Conservation (phyloP, 352 stramenopile genomes). For the Phytopythium montanum region DNA sequence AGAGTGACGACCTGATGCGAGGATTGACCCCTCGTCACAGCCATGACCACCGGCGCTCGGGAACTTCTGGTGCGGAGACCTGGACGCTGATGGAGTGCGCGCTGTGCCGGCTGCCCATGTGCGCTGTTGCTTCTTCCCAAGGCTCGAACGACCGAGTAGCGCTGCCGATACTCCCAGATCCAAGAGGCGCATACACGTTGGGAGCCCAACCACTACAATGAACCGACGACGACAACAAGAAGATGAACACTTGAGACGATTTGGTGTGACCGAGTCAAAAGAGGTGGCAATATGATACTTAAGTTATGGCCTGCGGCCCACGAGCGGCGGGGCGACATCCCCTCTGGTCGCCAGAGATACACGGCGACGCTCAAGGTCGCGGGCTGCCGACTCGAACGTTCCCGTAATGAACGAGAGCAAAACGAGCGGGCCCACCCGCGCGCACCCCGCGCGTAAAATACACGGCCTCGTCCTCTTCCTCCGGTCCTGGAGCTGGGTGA, state of each 20-base stretch:
- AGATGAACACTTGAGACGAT: too few relatives aligned
- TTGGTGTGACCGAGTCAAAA: not conserved
- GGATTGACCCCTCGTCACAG: constrained; percentile 10
- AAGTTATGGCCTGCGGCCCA: constrained; percentile 2
- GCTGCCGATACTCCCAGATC: constrained; percentile 16
- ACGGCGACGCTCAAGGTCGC: too few relatives aligned
- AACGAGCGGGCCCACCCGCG: too few relatives aligned
- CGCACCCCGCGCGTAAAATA: constrained; percentile 4
- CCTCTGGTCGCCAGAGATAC: not conserved
- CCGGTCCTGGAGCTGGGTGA: too few relatives aligned
- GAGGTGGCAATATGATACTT: not conserved
- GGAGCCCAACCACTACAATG: not conserved
- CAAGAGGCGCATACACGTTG: not conserved
- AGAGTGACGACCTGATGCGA: constrained; percentile 12
- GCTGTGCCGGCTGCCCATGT: constrained; percentile 38
- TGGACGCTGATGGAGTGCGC: constrained; percentile 42
- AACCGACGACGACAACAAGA: not conserved
- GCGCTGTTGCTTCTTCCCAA: constrained; percentile 10
- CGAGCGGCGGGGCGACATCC: not conserved
- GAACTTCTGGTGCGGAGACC: too few relatives aligned
- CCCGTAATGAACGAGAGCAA: too few relatives aligned
- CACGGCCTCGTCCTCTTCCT: constrained; percentile 1
- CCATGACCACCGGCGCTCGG: not conserved
- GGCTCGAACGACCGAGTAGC: constrained; percentile 7
- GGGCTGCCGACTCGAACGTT: too few relatives aligned